Evolutionary conservation across 2,329 filamentous ascomycete species (phyloP).

Genomic region (Ambrosiella beaveri): DNA sequence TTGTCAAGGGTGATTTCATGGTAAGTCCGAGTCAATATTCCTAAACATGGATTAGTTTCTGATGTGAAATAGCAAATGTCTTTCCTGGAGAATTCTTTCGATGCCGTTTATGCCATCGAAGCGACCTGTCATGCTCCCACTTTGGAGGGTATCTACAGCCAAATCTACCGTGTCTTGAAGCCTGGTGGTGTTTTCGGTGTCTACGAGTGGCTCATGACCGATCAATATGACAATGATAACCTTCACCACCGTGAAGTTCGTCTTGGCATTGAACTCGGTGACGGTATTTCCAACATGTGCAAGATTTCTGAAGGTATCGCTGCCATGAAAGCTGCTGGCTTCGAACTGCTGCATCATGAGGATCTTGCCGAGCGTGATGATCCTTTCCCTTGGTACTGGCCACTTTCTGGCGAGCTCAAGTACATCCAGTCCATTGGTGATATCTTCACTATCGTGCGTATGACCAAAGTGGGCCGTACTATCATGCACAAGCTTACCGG

Average conservation of each 20-base stretch:
- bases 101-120: constrained; percentile 93
- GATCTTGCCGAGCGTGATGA: constrained; percentile 69
- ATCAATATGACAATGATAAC: constrained; percentile 81
- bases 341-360: constrained; percentile 67
- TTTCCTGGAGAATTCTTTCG: constrained; percentile 81
- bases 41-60: not conserved
- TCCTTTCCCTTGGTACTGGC: constrained; percentile 82
- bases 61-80: constrained; percentile 57
- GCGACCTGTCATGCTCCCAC: constrained; percentile 88
- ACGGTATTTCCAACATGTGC: constrained; percentile 97
- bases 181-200: constrained; percentile 91
- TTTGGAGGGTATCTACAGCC: constrained; percentile 78
- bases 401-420: constrained; percentile 66
- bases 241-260: constrained; percentile 74
- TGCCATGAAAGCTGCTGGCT: constrained; percentile 77
- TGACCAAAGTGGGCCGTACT: constrained; percentile 70
- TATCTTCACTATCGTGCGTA: constrained; percentile 65
- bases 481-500: constrained; percentile 63
- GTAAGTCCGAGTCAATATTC: constrained; percentile 19
- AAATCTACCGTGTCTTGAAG: constrained; percentile 91
- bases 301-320: constrained; percentile 61
- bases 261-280: constrained; percentile 84
- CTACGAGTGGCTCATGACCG: constrained; percentile 99
- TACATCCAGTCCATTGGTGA: constrained; percentile 70
- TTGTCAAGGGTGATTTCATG: constrained; percentile 97